phyloP scores from a whole-genome alignment of 805 yeast genomes.

The Zygosaccharomyces lentus region DNA sequence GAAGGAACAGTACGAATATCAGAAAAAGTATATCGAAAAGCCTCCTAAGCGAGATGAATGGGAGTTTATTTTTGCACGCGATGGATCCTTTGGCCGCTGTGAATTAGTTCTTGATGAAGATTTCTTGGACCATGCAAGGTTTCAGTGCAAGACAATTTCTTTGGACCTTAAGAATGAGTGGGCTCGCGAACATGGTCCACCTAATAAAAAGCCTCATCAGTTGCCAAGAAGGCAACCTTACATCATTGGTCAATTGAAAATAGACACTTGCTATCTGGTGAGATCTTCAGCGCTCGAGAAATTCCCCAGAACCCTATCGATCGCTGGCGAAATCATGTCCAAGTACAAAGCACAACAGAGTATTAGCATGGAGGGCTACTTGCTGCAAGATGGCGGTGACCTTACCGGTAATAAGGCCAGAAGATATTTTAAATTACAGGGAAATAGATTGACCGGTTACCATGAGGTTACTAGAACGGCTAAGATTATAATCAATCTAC shows the following conservation, averaged over 20 bases:
- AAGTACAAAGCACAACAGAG: conserved; percentile 37
- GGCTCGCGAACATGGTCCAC: conserved; percentile 39
- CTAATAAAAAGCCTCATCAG: conserved; percentile 8
- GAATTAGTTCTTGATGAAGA: conserved; percentile 43
- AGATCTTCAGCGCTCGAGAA: conserved; percentile 55
- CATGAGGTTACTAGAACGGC: conserved; percentile 65
- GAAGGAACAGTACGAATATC: conserved; percentile 30
- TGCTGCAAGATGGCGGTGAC: conserved; percentile 92
- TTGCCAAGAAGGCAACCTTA: conserved; percentile 45
- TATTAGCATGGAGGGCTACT: conserved; percentile 54
- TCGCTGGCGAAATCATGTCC: conserved; percentile 43
- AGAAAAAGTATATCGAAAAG: conserved; percentile 47
- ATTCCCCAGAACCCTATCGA: conserved; percentile 64
- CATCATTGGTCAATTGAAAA: conserved; percentile 60
- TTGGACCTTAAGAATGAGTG: conserved; percentile 60
- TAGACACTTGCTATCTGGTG: conserved; percentile 66
- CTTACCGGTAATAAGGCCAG: conserved; percentile 61
- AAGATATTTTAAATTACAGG: conserved; percentile 69
- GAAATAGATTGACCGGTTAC: conserved; percentile 69
- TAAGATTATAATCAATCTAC: conserved; percentile 69
- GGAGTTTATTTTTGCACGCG: conserved; percentile 64
- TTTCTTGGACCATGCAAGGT: conserved; percentile 17
- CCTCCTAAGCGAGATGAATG: conserved; percentile 52
- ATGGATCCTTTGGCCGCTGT: conserved; percentile 86
- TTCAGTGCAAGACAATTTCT: conserved; percentile 8